Conservation (phyloP, 495 filamentous ascomycete species). For the Trichoderma gamsii region DNA sequence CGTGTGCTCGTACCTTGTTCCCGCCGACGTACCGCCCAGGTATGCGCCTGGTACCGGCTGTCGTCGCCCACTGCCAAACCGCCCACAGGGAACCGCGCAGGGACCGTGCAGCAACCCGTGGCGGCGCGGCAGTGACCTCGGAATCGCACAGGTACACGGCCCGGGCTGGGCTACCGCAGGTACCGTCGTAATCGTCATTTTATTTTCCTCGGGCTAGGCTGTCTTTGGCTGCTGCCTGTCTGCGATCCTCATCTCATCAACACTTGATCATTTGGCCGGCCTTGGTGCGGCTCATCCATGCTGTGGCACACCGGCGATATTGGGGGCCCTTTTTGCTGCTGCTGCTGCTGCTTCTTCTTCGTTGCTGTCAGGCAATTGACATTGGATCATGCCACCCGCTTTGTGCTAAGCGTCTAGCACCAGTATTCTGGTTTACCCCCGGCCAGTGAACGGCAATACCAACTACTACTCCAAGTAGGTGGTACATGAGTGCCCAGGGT, state of each 20-base stretch:
- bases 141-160: neutral
- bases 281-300: conserved; percentile 8
- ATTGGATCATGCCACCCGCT: neutral
- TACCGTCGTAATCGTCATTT: conserved; percentile 3
- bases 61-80: neutral
- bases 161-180: neutral
- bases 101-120: neutral
- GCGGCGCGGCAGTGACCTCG: neutral
- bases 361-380: neutral
- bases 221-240: conserved; percentile 8
- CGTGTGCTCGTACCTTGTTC: neutral
- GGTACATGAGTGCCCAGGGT: neutral
- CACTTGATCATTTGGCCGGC: neutral
- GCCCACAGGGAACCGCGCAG: neutral
- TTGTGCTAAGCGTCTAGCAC: too few relatives aligned
- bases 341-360: neutral
- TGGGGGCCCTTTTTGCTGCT: too few relatives aligned
- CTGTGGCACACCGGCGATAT: neutral
- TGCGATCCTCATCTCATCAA: neutral
- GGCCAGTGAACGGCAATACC: neutral
- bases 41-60: neutral
- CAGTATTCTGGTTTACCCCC: neutral
- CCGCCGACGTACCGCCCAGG: neutral
- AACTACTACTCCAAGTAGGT: too few relatives aligned
- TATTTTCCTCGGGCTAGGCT: conserved; percentile 5